Evolutionary conservation across 768 basidiomycete species (phyloP).

Genomic region (Kwoniella shandongensis): DNA sequence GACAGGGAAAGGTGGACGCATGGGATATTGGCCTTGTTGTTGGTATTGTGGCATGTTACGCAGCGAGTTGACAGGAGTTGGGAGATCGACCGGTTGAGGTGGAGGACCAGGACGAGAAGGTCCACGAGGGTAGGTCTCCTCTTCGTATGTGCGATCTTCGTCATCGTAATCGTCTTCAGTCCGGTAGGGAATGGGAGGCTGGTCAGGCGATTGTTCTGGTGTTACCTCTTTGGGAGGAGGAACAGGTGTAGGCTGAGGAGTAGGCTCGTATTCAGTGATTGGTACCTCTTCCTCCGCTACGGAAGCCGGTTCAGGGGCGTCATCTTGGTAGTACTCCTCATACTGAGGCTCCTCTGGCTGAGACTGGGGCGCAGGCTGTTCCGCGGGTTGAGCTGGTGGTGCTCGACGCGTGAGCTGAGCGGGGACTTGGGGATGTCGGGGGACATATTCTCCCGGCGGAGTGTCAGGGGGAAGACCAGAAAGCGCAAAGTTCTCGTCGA

Average conservation of each 20-base stretch:
- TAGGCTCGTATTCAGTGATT: constrained; percentile 15
- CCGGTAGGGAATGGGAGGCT: constrained; percentile 32
- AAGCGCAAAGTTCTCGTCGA: constrained; percentile 46
- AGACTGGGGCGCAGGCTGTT: constrained; percentile 3
- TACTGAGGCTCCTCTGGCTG: constrained; percentile 7
- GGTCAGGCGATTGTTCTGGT: constrained; percentile 5
- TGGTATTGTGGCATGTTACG: constrained; percentile 16
- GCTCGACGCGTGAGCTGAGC: constrained; percentile 21
- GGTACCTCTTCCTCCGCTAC: constrained; percentile 17
- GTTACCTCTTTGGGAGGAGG: constrained; percentile 7
- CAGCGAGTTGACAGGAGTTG: constrained; percentile 42
- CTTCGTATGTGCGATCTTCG: constrained; percentile 19
- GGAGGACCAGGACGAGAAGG: constrained; percentile 29
- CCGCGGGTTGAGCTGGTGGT: constrained; percentile 3
- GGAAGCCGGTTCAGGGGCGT: constrained; percentile 7
- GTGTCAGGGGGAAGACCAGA: constrained; percentile 42
- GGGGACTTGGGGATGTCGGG: constrained; percentile 26
- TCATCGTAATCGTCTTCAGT: constrained; percentile 17
- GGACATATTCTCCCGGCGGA: constrained; percentile 34
- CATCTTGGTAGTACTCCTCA: neutral
- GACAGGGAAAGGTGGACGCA: constrained; percentile 30
- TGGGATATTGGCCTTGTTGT: constrained; percentile 15
- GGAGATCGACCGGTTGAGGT: constrained; percentile 46
- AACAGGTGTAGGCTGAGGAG: constrained; percentile 6
- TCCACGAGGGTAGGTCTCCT: constrained; percentile 14